Base-by-base conservation (phyloP, 116 monocot genomes). In the Phalaenopsis hybrid region DNA sequence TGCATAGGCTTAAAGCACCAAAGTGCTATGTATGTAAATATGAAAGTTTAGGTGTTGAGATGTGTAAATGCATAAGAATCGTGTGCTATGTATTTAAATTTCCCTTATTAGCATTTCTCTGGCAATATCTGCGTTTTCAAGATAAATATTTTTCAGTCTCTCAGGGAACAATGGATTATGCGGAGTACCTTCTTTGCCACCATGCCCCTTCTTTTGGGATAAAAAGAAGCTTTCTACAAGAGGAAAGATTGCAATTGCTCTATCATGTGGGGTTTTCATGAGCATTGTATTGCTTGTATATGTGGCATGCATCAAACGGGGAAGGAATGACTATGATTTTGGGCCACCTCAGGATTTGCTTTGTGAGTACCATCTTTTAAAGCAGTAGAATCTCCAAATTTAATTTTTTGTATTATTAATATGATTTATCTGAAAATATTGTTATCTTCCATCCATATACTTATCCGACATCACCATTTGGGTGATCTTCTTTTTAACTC, bases 111-210 rank as follows among this genome's bases (percentile, higher is more conserved):
- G 44, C 45, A 46, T 45, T 20, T 45, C 7, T n/a, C 45, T n/a
- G 16, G 46, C 18, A 46, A 77, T 77, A 73, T 31, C 52, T 75
- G 16, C 46, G 3, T 50, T 77, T 70, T 31, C 12, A 33, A 50
- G 7, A n/a, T 52, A 31, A 45, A 12, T 10, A 75, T 87, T 88
- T 77, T 75, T 0, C 89, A 97, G 97, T 87, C 88, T 97, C 12
- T 88, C 94, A 89, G 93, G 94, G 82, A 97, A 97, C 80, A 94
- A 88, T 81, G 93, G 91, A 18, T 84, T 97, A 46, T 97, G 97
- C 81, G 97, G 97, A 78, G 97, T 94, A 68, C 97, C 97, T 65
- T 88, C 94, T 69, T 84, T 97, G 82, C 94, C 97, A 43, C 86
- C 85, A 79, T 97, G 97, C 81, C 88, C 97, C 69, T 85, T 92